phyloP scores from a whole-genome alignment of 768 basidiomycete species.

The Suillus plorans region DNA sequence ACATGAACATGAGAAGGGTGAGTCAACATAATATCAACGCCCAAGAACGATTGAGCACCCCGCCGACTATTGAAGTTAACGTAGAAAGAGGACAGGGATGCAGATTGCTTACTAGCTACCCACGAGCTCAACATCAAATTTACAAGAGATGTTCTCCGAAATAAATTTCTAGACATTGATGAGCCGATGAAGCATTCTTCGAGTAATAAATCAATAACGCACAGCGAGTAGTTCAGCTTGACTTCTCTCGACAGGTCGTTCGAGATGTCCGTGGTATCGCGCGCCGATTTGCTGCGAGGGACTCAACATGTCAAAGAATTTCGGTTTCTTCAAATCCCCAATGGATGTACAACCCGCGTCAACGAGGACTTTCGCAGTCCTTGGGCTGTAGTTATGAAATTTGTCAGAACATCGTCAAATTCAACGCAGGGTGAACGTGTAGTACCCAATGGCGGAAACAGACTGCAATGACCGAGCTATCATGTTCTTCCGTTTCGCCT shows the following conservation, averaged over 20 bases:
- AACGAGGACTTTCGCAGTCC: conserved; percentile 44
- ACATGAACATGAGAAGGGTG: conserved; percentile 46
- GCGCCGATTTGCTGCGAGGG: conserved; percentile 37
- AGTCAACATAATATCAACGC: conserved; percentile 43
- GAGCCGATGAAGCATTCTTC: not conserved
- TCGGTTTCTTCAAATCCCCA: conserved; percentile 39
- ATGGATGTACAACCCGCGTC: conserved; percentile 48
- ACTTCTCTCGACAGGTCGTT: conserved; percentile 34
- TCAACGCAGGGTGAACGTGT: not conserved
- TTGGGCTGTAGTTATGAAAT: conserved; percentile 11
- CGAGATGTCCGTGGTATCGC: conserved; percentile 41
- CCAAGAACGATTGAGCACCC: conserved; percentile 32
- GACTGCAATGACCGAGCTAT: conserved; percentile 33
- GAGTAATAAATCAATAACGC: conserved; percentile 15
- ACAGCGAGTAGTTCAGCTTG: conserved; percentile 50
- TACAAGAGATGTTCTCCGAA: conserved; percentile 42
- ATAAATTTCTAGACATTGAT: conserved; percentile 44
- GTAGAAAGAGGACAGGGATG: not conserved
- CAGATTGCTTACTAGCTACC: conserved; percentile 57
- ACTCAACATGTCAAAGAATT: conserved; percentile 40
- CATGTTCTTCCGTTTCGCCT: conserved; percentile 28
- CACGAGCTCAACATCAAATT: conserved; percentile 48
- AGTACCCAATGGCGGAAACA: conserved; percentile 51
- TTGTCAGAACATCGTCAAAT: not conserved
- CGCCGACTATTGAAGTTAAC: conserved; percentile 37